Evolutionary conservation across 2,329 filamentous ascomycete genomes (phyloP).

Genomic region (Sarocladiaceae sp.): DNA sequence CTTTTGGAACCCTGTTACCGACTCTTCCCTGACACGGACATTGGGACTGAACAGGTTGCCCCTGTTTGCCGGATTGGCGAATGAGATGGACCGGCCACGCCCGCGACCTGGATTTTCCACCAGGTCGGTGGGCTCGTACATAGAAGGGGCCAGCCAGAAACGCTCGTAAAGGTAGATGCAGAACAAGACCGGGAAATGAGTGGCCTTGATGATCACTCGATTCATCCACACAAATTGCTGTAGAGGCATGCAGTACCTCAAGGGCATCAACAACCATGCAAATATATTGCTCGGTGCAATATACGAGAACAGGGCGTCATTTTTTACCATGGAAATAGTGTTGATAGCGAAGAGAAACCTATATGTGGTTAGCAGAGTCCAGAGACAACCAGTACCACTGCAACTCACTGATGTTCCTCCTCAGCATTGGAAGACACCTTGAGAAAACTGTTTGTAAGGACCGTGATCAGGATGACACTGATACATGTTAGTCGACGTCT

Average conservation of each 20-base stretch:
- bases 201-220: constrained; percentile 83
- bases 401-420: constrained; percentile 69
- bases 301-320: constrained; percentile 93
- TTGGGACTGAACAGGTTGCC: constrained; percentile 67
- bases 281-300: constrained; percentile 87
- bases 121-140: constrained; percentile 79
- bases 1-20: constrained; percentile 81
- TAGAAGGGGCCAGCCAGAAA: constrained; percentile 64
- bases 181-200: constrained; percentile 82
- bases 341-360: constrained; percentile 91
- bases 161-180: constrained; percentile 84
- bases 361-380: constrained; percentile 10
- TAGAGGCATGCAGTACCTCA: constrained; percentile 75
- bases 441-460: constrained; percentile 96
- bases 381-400: neutral
- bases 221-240: constrained; percentile 79
- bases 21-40: constrained; percentile 71
- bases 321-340: constrained; percentile 96
- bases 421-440: constrained; percentile 88
- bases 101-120: constrained; percentile 62
- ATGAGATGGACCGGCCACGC: constrained; percentile 45
- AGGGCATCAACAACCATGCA: constrained; percentile 79
- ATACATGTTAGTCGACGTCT: neutral
- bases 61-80: constrained; percentile 48
- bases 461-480: constrained; percentile 83